Conservation (phyloP, 1,284 basidiomycete species). For the Singerocomus inundabilis region DNA sequence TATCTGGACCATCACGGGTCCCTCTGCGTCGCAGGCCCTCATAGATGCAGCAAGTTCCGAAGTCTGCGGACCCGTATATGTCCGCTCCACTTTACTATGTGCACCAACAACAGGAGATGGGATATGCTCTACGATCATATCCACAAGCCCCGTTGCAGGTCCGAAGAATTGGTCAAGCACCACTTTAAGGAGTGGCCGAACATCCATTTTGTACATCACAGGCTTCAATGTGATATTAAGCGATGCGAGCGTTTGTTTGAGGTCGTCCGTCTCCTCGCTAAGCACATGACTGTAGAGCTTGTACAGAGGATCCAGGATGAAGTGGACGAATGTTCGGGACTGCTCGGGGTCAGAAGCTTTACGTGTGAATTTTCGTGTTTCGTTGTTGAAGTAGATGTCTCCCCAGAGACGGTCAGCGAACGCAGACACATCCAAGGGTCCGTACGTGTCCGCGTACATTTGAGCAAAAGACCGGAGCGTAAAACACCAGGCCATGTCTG, state of each 20-base stretch:
- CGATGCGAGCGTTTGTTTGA: constrained; percentile 78
- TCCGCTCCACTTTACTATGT: constrained; percentile 72
- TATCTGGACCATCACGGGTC: constrained; percentile 90
- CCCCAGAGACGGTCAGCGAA: constrained; percentile 95
- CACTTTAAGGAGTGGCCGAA: constrained; percentile 89
- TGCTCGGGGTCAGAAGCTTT: constrained; percentile 81
- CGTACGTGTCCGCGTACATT: constrained; percentile 94
- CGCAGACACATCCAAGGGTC: constrained; percentile 64
- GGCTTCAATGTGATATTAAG: constrained; percentile 90
- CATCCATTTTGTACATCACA: constrained; percentile 97
- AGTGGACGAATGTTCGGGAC: constrained; percentile 90
- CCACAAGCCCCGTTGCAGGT: constrained; percentile 82
- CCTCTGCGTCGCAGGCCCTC: constrained; percentile 80
- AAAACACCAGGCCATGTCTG: constrained; percentile 98
- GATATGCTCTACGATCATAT: constrained; percentile 88
- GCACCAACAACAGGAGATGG: constrained; percentile 81
- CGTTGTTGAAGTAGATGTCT: constrained; percentile 91
- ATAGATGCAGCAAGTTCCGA: constrained; percentile 78
- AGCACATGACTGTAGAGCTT: constrained; percentile 96
- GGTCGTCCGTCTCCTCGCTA: constrained; percentile 83
- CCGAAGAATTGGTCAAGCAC: constrained; percentile 97
- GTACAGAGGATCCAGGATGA: constrained; percentile 95
- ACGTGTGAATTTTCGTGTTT: constrained; percentile 85
- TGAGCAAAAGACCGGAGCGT: constrained; percentile 92
- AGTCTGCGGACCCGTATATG: constrained; percentile 84